Base-by-base conservation (phyloP, 345 rosid genomes). In the Chamaenerion angustifolium region DNA sequence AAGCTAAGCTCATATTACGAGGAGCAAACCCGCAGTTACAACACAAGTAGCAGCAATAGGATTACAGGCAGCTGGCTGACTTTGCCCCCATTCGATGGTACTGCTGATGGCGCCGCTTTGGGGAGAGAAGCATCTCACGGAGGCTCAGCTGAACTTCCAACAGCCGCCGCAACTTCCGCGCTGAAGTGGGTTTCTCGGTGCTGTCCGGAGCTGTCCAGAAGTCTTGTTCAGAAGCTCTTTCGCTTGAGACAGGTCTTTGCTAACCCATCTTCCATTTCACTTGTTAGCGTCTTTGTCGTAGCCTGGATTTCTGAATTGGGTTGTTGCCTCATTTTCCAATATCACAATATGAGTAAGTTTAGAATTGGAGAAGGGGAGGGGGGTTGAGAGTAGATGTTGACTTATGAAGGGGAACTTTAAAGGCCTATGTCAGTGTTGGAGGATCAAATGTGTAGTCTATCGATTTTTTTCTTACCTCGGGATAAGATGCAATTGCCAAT, bases 151-250 rank as follows among this genome's bases (percentile, higher is more conserved):
- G 60, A 60, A 60, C 21, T 12, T 3, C 25, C 59, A 10, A 18
- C 58, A 5, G 56, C 59, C 15, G 31, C 66, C 44, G 62, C 76
- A 11, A 77, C 71, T 56, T 78, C 85, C 51, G 96, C 94, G 45
- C 67, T 90, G 25, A 81, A 76, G 71, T 90, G 95, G 98, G 79
- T 83, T 27, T 67, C 74, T 48, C 75, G 68, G 49, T 90, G 92
- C 71, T 81, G 92, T 71, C 95, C 94, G 10, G 83, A 82, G 56
- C 57, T 90, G 51, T 86, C 95, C n/a, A 76, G 85, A 67, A 81
- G 48, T 54, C 85, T 90, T 35, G 79, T 90, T 11, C 96, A 81
- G 62, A 90, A 86, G 68, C 84, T 90, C 15, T 86, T 90, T 47
- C 92, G 94, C 45, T 57, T 86, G 56, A 80, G 92, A 75, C 94